Conservation (phyloP, 179 eudicot species). For the Vitellaria paradoxa region DNA sequence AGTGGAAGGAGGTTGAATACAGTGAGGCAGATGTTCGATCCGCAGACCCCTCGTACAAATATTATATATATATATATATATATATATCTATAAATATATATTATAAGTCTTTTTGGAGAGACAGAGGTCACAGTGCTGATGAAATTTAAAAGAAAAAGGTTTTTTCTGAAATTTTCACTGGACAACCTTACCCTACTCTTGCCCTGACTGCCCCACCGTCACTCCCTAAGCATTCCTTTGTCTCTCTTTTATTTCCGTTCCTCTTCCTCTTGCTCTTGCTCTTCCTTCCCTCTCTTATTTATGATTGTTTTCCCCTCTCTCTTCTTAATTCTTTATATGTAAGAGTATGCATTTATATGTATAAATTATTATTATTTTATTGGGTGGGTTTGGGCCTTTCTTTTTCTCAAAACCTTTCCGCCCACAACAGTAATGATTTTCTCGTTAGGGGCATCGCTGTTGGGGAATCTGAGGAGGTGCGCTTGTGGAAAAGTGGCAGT, state of each 20-base stretch:
- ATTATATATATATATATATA: no score
- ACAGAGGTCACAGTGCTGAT: not conserved
- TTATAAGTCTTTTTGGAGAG: no score
- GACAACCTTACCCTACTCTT: slow-evolving; percentile 6
- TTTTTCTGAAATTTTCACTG: not conserved
- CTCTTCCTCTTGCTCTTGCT: not conserved
- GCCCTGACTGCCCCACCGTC: not conserved
- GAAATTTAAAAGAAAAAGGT: not conserved
- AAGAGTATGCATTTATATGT: not conserved
- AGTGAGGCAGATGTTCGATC: not conserved
- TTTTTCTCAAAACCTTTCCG: not conserved
- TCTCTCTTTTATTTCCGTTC: not conserved
- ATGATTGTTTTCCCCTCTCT: not conserved
- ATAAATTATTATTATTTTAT: not conserved
- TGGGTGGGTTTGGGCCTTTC: not conserved
- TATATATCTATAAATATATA: no score
- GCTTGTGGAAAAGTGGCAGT: not conserved
- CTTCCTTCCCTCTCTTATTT: not conserved
- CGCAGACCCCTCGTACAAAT: no score
- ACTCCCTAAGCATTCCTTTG: not conserved
- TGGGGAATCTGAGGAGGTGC: slow-evolving; percentile 15
- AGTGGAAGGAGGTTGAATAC: not conserved
- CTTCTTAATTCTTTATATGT: no score
- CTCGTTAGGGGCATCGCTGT: slow-evolving; percentile 19
- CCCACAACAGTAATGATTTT: slow-evolving; percentile 17